Conservation (phyloP, 768 basidiomycete species). For the Lactarius sp. region DNA sequence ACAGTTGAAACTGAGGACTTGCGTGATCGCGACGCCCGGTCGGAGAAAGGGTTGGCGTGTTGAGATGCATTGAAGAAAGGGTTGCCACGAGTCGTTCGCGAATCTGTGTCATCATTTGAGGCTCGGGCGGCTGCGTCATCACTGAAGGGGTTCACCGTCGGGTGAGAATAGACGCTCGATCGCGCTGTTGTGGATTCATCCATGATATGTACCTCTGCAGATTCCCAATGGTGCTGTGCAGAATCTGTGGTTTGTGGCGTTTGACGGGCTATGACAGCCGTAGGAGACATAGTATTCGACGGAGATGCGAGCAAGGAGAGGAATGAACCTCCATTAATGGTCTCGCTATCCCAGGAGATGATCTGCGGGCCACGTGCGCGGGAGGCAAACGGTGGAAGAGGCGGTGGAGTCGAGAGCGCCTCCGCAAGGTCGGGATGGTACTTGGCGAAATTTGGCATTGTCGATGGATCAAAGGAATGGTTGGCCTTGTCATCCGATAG, state of each 20-base stretch:
- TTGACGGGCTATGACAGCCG: conserved; percentile 18
- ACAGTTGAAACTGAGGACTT: conserved; percentile 19
- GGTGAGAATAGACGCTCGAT: neutral
- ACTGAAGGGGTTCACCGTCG: conserved; percentile 16
- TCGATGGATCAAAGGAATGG: conserved; percentile 22
- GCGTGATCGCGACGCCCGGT: conserved; percentile 16
- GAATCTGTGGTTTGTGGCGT: conserved; percentile 22
- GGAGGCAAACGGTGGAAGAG: conserved; percentile 5
- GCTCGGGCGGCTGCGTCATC: conserved; percentile 8
- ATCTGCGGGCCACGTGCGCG: conserved; percentile 1
- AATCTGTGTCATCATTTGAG: neutral
- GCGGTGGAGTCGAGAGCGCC: conserved; percentile 1
- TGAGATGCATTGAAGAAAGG: conserved; percentile 24
- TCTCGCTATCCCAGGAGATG: conserved; percentile 19
- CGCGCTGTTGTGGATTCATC: neutral
- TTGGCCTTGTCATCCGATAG: conserved; percentile 19
- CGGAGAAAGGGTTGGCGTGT: conserved; percentile 22
- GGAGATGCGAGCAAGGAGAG: conserved; percentile 12
- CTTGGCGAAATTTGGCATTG: conserved; percentile 24
- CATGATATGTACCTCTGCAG: conserved; percentile 26
- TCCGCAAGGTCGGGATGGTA: conserved; percentile 10
- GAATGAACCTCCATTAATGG: conserved; percentile 16
- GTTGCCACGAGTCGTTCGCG: conserved; percentile 9
- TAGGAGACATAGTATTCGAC: conserved; percentile 20
- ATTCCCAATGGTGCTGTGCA: conserved; percentile 23